Conservation (phyloP, 1,284 basidiomycete genomes). For the Leccinum solheimii region DNA sequence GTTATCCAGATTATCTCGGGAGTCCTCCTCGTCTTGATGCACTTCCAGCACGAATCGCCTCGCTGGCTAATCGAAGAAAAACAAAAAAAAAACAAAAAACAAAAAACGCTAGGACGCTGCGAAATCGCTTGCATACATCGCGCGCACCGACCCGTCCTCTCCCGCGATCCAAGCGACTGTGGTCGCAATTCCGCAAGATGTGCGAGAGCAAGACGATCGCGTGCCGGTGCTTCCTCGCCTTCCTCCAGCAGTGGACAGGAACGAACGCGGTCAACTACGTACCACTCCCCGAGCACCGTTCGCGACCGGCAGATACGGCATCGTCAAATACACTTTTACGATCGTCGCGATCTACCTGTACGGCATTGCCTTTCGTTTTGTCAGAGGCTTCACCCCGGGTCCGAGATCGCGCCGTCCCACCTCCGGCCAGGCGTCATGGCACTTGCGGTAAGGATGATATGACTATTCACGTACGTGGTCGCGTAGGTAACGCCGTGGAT, state of each 20-base stretch:
- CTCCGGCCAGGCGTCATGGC: slow-evolving; percentile 44
- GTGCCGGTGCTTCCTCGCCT: slow-evolving; percentile 53
- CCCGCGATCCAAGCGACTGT: too few species aligned
- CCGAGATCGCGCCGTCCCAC: slow-evolving; percentile 49
- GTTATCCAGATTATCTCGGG: slow-evolving; percentile 55
- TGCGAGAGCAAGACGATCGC: slow-evolving; percentile 35
- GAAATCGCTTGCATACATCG: slow-evolving; percentile 44
- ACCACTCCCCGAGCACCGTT: slow-evolving; percentile 48
- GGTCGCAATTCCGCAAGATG: too few species aligned
- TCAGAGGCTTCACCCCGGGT: slow-evolving; percentile 40
- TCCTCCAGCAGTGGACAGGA: slow-evolving; percentile 59
- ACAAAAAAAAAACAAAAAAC: too few species aligned
- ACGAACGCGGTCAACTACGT: slow-evolving; percentile 63
- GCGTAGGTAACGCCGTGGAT: slow-evolving; percentile 52
- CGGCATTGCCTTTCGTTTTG: slow-evolving; percentile 44
- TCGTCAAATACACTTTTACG: slow-evolving; percentile 54
- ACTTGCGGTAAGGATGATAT: slow-evolving; percentile 42
- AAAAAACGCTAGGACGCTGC: slow-evolving; percentile 43
- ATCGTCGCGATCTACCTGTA: slow-evolving; percentile 48
- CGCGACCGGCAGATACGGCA: slow-evolving; percentile 57
- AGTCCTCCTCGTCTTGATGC: slow-evolving; percentile 45
- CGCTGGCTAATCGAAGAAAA: slow-evolving; percentile 62
- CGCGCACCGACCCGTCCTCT: too few species aligned
- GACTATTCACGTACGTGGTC: slow-evolving; percentile 49
- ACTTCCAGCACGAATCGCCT: slow-evolving; percentile 59